phyloP scores from a whole-genome alignment of 2,329 filamentous ascomycete species.

The Volutella citrinella region DNA sequence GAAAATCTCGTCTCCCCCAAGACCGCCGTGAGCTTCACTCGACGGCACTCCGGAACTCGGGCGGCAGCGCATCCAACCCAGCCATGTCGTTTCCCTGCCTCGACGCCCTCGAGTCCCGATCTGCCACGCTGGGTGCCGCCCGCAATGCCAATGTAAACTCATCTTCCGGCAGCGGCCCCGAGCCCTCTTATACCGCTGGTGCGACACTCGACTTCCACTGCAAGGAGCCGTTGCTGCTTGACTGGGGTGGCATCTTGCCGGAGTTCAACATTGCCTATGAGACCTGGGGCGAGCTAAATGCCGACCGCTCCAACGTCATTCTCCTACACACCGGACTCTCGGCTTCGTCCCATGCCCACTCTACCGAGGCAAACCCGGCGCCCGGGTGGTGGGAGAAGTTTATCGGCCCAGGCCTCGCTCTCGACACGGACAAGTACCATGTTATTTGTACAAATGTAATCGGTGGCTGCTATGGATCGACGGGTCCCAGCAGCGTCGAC shows the following conservation, averaged over 20 bases:
- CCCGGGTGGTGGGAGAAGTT: constrained; percentile 99
- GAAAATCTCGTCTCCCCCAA: not conserved
- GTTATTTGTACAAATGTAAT: constrained; percentile 96
- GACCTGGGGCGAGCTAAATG: constrained; percentile 81
- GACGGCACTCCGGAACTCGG: constrained; percentile 21
- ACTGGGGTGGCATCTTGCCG: constrained; percentile 92
- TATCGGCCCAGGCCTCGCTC: constrained; percentile 78
- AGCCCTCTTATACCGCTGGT: constrained; percentile 91
- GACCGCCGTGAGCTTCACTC: constrained; percentile 21
- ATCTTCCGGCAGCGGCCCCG: constrained; percentile 66
- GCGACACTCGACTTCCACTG: constrained; percentile 78
- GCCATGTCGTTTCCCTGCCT: constrained; percentile 89
- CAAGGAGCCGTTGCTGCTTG: constrained; percentile 71
- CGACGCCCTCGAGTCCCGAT: constrained; percentile 76
- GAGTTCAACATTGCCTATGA: constrained; percentile 92
- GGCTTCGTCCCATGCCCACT: constrained; percentile 95
- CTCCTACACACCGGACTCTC: constrained; percentile 91
- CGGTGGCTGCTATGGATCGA: constrained; percentile 93
- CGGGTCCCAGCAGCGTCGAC: constrained; percentile 83
- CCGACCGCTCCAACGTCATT: constrained; percentile 81
- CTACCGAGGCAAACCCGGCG: constrained; percentile 79
- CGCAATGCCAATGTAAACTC: constrained; percentile 2
- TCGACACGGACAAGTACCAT: constrained; percentile 90
- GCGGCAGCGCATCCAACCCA: constrained; percentile 63
- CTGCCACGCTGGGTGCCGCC: constrained; percentile 64